Evolutionary conservation across 1,284 basidiomycete species (phyloP), one percentile per base, ranked within the genome.

Genomic region (Pseudozyma sp.): DNA sequence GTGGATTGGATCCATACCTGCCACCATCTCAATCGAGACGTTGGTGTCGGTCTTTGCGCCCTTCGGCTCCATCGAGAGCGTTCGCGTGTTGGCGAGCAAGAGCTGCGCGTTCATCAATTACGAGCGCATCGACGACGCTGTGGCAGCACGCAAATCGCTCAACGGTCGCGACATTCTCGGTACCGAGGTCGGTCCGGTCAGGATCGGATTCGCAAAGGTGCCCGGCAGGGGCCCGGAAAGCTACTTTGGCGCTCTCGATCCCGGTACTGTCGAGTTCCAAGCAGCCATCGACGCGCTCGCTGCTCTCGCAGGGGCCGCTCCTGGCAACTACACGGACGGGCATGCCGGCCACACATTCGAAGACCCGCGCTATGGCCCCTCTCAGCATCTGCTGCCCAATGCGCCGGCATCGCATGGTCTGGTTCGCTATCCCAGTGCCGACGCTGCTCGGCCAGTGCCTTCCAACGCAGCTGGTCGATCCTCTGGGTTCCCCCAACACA

Each of bases 71-170:
- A 96, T 99, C 72, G 97, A 99, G 86, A 96, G 93, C 52, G 95
- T 94, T 11, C 88, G 96, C 54, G 94, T 98, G 8, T 87, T 99
- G 78, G 94, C 94, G 3, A 94, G 97, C 87, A 99, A 99, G 87
- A 95, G 95, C 83, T 97, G 93, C 84, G 94, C 93, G 47, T 94
- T 94, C 86, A 64, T 98, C 87, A 99, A 99, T 85, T 99, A 97
- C 85, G 96, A 99, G 85, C 91, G 94, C 60, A 88, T 97, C 48
- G 97, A 98, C 83, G 95, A 97, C 83, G 97, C 96, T 43, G 92
- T 97, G 60, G 88, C 93, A 31, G 96, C 96, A 35, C 89, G 95
- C 66, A 97, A 97, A 84, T 92, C 95, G 16, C 87, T 99, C 61
- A 96, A 97, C 81, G 94, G 94, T 24, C 91, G 94, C 49, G 96